phyloP scores from a whole-genome alignment of 2,329 filamentous ascomycete species.

The Neopestalotiopsis sp. region DNA sequence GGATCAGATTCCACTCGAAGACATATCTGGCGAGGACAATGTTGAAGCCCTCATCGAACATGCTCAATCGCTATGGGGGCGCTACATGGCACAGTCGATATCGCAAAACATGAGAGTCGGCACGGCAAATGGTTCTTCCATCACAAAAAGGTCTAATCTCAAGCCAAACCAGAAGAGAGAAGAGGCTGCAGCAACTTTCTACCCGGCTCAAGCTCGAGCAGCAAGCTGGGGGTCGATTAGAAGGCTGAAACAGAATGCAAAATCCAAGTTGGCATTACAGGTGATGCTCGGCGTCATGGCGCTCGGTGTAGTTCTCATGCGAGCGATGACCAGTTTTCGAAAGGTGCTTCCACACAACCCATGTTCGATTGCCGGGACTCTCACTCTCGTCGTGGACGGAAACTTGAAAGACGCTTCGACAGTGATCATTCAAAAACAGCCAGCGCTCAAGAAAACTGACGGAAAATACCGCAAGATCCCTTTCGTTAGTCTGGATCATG shows the following conservation, averaged over 20 bases:
- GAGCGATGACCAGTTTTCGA: background rate
- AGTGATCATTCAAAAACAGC: background rate
- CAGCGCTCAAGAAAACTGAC: background rate
- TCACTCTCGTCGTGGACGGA: background rate
- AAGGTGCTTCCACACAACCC: background rate
- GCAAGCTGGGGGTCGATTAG: too few relatives aligned
- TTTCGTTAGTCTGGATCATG: background rate
- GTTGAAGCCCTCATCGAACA: background rate
- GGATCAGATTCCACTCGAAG: background rate
- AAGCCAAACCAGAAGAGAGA: too few relatives aligned
- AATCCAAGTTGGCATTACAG: background rate
- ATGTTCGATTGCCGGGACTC: background rate
- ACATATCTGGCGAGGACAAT: background rate
- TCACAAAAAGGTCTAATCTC: too few relatives aligned
- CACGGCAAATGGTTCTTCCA: too few relatives aligned
- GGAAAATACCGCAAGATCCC: background rate
- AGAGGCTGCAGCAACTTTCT: too few relatives aligned
- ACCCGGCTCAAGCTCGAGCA: background rate
- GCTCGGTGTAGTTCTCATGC: background rate
- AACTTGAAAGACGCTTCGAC: background rate
- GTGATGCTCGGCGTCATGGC: background rate
- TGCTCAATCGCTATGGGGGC: background rate
- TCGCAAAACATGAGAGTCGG: background rate
- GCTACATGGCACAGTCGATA: background rate
- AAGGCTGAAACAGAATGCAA: background rate